Evolutionary conservation across 495 filamentous ascomycete species (phyloP).

Genomic region (Tuber calosporum): DNA sequence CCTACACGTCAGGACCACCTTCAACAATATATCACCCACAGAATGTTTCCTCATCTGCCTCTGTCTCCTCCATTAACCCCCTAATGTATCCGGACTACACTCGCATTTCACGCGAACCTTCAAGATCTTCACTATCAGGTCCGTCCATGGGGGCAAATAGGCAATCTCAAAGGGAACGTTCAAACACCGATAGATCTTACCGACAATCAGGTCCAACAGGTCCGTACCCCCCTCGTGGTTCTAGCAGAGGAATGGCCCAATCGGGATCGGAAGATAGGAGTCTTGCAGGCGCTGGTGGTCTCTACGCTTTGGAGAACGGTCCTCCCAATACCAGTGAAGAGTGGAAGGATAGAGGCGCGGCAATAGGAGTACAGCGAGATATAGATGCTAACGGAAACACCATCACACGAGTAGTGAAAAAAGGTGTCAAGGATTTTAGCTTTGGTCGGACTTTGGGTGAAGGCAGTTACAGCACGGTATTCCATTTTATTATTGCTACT

Average conservation of each 20-base stretch:
- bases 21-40: slow-evolving; percentile 22
- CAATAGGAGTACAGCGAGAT: slow-evolving; percentile 69
- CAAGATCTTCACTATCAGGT: slow-evolving; percentile 33
- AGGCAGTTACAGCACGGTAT: slow-evolving; percentile 94
- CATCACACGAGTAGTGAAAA: slow-evolving; percentile 78
- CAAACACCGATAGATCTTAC: slow-evolving; percentile 41
- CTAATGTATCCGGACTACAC: slow-evolving; percentile 40
- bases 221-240: slow-evolving; percentile 58
- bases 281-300: slow-evolving; percentile 9
- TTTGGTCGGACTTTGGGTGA: slow-evolving; percentile 91
- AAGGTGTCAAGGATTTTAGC: slow-evolving; percentile 92
- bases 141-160: slow-evolving; percentile 30
- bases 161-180: slow-evolving; percentile 36
- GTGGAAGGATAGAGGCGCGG: slow-evolving; percentile 90
- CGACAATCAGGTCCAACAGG: slow-evolving; percentile 44
- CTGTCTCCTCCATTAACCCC: slow-evolving; percentile 42
- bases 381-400: slow-evolving; percentile 74
- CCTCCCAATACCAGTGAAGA: slow-evolving; percentile 72
- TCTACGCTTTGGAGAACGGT: slow-evolving; percentile 46
- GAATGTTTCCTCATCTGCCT: slow-evolving; percentile 37
- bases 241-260: slow-evolving; percentile 56
- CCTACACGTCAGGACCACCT: slow-evolving; percentile 22
- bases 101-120: slow-evolving; percentile 41
- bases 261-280: slow-evolving; percentile 38
- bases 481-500: slow-evolving; percentile 11